A percentile compares a stretch with the other conserved stretches of the same genome.
phyloP scores from a whole-genome alignment of 352 stramenopile species.

The Pythium aphanidermatum region DNA sequence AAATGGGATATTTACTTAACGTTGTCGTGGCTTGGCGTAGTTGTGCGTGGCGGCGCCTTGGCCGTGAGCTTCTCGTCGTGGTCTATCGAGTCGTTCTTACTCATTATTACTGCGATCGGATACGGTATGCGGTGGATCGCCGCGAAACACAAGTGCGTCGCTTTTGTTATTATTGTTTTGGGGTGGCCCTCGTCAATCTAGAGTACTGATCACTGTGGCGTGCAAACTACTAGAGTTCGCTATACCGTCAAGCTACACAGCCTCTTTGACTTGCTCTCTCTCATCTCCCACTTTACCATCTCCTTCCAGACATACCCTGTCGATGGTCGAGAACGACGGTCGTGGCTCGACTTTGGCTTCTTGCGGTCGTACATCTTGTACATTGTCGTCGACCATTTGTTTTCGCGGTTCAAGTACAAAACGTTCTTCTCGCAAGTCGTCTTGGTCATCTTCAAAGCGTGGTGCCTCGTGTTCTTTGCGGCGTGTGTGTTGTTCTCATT shows the following conservation, averaged over 20 bases:
- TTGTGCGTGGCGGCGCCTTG: slow-evolving; percentile 63
- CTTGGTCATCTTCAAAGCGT: slow-evolving; percentile 69
- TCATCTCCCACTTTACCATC: slow-evolving; percentile 79
- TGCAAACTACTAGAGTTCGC: slow-evolving; percentile 50
- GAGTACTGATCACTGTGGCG: too few relatives aligned
- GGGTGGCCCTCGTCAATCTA: too few relatives aligned
- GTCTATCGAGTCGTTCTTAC: slow-evolving; percentile 71
- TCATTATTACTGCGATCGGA: slow-evolving; percentile 63
- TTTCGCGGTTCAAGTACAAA: slow-evolving; percentile 67
- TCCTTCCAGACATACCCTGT: slow-evolving; percentile 65
- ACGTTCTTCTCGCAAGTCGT: slow-evolving; percentile 75
- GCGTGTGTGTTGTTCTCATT: slow-evolving; percentile 80
- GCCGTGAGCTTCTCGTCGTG: slow-evolving; percentile 71
- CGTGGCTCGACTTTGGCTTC: slow-evolving; percentile 86
- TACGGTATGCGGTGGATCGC: slow-evolving; percentile 74
- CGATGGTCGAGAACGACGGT: slow-evolving; percentile 43
- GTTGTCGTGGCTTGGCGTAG: slow-evolving; percentile 19
- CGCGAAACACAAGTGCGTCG: slow-evolving; percentile 74
- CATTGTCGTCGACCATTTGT: slow-evolving; percentile 69
- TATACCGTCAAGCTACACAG: slow-evolving; percentile 61
- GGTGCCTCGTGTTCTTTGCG: slow-evolving; percentile 79
- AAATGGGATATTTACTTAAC: slow-evolving; percentile 8
- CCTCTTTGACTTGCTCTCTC: slow-evolving; percentile 74
- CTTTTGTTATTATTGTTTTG: neutral
- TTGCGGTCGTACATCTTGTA: slow-evolving; percentile 82